Evolutionary conservation across 495 filamentous ascomycete species (phyloP).

Genomic region (Aspergillus diversus): DNA sequence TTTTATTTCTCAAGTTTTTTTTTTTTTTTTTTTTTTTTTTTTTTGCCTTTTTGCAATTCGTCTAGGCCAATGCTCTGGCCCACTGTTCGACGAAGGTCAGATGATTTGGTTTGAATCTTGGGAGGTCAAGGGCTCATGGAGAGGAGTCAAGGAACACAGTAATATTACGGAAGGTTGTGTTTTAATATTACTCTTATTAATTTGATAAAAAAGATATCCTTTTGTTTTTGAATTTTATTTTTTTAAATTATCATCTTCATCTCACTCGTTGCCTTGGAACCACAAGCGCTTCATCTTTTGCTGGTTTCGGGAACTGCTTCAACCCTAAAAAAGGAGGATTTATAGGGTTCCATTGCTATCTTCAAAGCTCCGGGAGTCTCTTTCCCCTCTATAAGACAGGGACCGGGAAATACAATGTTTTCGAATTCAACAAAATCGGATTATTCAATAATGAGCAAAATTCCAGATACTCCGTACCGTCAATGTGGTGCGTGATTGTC

Average conservation of each 20-base stretch:
- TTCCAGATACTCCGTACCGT: conserved; percentile 14
- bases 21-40: too few species aligned
- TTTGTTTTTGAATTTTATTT: conserved; percentile 9
- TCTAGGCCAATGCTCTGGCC: conserved; percentile 16
- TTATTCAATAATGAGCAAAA: not conserved
- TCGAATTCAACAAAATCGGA: too few species aligned
- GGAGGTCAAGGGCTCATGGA: not conserved
- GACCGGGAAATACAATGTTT: not conserved
- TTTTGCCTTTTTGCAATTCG: not conserved
- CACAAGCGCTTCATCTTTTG: not conserved
- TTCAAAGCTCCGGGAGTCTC: not conserved
- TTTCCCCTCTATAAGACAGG: too few species aligned
- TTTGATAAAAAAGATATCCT: not conserved
- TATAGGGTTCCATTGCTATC: not conserved
- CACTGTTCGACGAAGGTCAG: conserved; percentile 24
- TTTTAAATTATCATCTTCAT: not conserved
- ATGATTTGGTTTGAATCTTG: conserved; percentile 22
- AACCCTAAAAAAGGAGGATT: not conserved
- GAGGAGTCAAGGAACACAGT: not conserved
- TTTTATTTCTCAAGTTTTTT: conserved; percentile 2
- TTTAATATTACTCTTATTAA: not conserved
- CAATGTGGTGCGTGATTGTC: conserved; percentile 23
- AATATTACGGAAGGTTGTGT: not conserved
- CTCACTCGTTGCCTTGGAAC: not conserved
- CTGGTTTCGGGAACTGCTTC: not conserved